Evolutionary conservation across 2,329 filamentous ascomycete species (phyloP).

Genomic region (Verticillium zaregamsianum): DNA sequence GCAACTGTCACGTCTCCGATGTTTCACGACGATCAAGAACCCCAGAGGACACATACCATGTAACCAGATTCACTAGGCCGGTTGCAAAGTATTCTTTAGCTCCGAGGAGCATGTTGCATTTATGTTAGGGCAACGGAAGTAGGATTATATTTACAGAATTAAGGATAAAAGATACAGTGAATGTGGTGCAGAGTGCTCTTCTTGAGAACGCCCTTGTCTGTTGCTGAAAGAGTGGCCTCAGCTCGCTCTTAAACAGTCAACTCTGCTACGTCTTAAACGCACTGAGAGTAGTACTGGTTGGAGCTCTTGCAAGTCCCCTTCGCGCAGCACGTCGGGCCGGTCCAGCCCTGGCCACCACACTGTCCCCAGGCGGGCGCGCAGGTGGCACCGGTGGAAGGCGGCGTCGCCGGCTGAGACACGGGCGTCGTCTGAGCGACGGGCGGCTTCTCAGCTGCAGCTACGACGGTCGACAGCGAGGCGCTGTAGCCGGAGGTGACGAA

Average conservation of each 20-base stretch:
- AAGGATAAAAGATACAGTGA: no score
- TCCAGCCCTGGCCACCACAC: slow-evolving; percentile 19
- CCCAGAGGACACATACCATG: no score
- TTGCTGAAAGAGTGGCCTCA: background rate
- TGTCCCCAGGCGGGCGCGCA: slow-evolving; percentile 17
- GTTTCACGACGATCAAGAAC: no score
- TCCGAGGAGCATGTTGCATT: no score
- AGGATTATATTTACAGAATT: no score
- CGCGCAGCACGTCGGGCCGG: slow-evolving; percentile 19
- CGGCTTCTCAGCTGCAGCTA: background rate
- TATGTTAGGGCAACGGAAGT: no score
- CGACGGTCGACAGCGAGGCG: background rate
- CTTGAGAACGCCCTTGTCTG: background rate
- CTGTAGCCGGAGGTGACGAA: slow-evolving; percentile 16
- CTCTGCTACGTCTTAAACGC: slow-evolving; percentile 10
- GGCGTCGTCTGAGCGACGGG: background rate
- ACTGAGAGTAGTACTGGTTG: slow-evolving; percentile 23
- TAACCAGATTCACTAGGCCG: no score
- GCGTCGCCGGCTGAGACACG: background rate
- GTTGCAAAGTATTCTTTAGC: no score
- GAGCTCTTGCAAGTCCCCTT: slow-evolving; percentile 21
- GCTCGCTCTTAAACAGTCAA: background rate
- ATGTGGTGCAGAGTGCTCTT: background rate
- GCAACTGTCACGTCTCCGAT: no score
- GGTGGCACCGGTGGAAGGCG: slow-evolving; percentile 5